Evolutionary conservation across 306 rosid species (phyloP), one percentile per base, ranked within the genome.

Genomic region (Vigna trinervia): DNA sequence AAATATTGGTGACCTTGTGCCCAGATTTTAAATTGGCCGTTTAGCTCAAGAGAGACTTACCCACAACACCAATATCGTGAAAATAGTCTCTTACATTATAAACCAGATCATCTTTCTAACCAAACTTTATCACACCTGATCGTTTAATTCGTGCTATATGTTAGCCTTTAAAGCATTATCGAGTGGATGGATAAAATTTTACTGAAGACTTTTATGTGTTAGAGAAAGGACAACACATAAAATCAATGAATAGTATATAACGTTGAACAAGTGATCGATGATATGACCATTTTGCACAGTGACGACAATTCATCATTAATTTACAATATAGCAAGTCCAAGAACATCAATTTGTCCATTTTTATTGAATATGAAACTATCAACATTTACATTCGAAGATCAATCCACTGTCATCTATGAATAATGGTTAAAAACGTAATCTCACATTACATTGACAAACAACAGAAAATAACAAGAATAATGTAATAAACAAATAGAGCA

Each of bases 1-100:
- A 53, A 30, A 52, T 43, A 39, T 5, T 41, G n/a, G 54, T 39
- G 64, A 65, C 65, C 30, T 39, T 54, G 17, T 76, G 15, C 5
- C 1, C 13, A 1, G 5, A 62, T 43, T 38, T 47, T 54, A 34
- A 45, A 54, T 48, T 63, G 68, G 64, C 43, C 30, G 1, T 72
- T 50, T 63, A 71, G 68, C 58, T 26, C 26, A 32, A 60, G 48
- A 74, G 70, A 60, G 28, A 45, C 78, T 26, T 73, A 43, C 43
- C n/a, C 52, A 26, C 56, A 28, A 28, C 52, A 43, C 56, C n/a
- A 1, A 8, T 45, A 28, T 15, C n/a, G 26, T 4, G 12, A n/a
- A 54, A 74, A 60, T 46, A 61, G 61, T 46, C 48, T 61, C 71
- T 46, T 10, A 6, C 36, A n/a, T 60, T 8, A 60, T 46, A 45